phyloP scores from a whole-genome alignment of 129 eudicot genomes.

The Tagetes patula region DNA sequence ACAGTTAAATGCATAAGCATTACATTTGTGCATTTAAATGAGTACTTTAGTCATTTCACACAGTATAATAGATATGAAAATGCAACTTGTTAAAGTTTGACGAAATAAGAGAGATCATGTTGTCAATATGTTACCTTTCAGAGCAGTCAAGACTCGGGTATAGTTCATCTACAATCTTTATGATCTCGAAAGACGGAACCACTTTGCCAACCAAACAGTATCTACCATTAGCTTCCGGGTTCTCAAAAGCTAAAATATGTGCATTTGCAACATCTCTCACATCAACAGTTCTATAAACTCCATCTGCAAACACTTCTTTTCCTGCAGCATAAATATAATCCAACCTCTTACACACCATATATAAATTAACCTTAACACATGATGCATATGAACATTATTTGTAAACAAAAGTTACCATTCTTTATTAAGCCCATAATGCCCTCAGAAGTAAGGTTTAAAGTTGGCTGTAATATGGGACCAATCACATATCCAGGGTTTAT shows the following conservation, averaged over 20 bases:
- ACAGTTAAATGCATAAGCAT: too few species aligned
- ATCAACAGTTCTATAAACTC: slow-evolving; percentile 40
- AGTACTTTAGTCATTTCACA: too few species aligned
- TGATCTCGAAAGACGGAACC: slow-evolving; percentile 25
- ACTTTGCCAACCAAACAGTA: slow-evolving; percentile 39
- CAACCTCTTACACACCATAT: neutral
- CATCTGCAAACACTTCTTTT: slow-evolving; percentile 18
- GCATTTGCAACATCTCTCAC: slow-evolving; percentile 55
- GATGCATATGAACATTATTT: slow-evolving; percentile 11
- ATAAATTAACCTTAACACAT: neutral
- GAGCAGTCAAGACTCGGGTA: slow-evolving; percentile 42
- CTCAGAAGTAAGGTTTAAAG: slow-evolving; percentile 35
- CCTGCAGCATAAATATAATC: slow-evolving; percentile 30
- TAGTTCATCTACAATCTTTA: slow-evolving; percentile 33
- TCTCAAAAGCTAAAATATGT: slow-evolving; percentile 54
- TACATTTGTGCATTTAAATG: too few species aligned
- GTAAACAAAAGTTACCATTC: slow-evolving; percentile 3
- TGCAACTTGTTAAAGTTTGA: too few species aligned
- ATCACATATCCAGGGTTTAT: slow-evolving; percentile 33
- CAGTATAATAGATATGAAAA: too few species aligned
- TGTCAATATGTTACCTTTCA: slow-evolving; percentile 31
- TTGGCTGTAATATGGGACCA: slow-evolving; percentile 50
- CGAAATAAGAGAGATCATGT: neutral
- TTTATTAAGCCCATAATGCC: slow-evolving; percentile 21
- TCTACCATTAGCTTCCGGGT: slow-evolving; percentile 48